Base-by-base conservation (phyloP, 140 eudicot genomes). In the Eryngium alpinum region DNA sequence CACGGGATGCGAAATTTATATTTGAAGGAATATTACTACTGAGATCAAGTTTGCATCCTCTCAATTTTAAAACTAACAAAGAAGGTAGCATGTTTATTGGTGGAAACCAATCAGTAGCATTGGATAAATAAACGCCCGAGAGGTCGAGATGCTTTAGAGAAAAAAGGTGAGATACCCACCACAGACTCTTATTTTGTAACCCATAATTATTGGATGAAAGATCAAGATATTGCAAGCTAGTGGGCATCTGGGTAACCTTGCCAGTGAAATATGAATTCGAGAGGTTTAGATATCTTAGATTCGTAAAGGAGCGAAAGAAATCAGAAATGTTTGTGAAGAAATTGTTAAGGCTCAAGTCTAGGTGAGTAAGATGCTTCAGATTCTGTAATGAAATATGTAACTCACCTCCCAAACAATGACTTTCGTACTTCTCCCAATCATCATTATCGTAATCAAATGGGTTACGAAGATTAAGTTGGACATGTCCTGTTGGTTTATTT, bases 181-280 rank as follows among this genome's bases (percentile, higher is more conserved):
- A 2, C 3, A 53, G 46, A 38, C 46, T 38, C 5, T 53, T 53
- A 9, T 53, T 53, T 10, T 1, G 16, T 18, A 9, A 18, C 2
- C 2, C 60, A 53, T 2, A 19, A 60, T 60, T 60, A 0, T 22
- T n/a, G n/a, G n/a, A 3, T 5, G 4, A 2, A 27, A 60, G 69
- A 78, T 81, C 32, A 67, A 85, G 86, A 16, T 79, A 76, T 6
- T 28, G 81, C 51, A 88, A 77, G 19, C 34, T 63, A 69, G 32
- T 85, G 79, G 31, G 80, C 78, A 75, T 87, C 87, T 59, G 82
- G 44, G 90, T 88, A 33, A 88, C 49, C 25, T 38, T 81, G 32
- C 90, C 85, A 22, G 75, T 69, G 79, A 88, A 85, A 28, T 72
- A 34, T 29, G 87, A 78, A 75, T n/a, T 56, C 14, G 87, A 87